These are phyloP conservation scores for Globisporangium irregulare DNA, from an alignment of 352 stramenopile species.

Conservation along the genomic window DNA sequence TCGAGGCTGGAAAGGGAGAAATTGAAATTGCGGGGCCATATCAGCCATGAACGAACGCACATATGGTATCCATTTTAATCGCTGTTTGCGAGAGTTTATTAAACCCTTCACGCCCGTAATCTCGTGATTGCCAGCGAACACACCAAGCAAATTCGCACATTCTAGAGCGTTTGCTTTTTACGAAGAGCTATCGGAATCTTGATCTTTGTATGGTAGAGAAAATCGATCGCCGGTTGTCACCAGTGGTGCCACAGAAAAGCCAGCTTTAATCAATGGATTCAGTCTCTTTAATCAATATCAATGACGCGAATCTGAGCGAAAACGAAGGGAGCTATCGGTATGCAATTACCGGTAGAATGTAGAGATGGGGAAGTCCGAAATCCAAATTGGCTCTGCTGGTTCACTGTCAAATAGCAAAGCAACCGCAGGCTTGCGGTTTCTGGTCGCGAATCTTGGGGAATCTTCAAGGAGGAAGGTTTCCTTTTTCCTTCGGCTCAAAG, in stretches of 20 bases:
- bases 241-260: background rate
- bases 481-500: too few species aligned
- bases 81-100: background rate
- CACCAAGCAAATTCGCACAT: background rate
- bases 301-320: background rate
- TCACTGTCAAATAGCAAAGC: too few species aligned
- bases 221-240: background rate
- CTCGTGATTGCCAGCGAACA: background rate
- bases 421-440: too few species aligned
- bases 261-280: conserved; percentile 5
- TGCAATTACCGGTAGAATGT: background rate
- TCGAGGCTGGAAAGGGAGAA: background rate
- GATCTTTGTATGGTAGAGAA: background rate
- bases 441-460: too few species aligned
- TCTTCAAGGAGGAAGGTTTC: too few species aligned
- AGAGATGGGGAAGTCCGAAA: background rate
- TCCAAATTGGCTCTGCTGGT: too few species aligned
- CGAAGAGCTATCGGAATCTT: background rate
- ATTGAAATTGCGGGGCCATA: background rate
- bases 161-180: background rate
- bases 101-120: background rate
- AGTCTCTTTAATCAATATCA: background rate
- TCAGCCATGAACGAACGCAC: background rate
- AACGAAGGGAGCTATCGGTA: too few species aligned
- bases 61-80: background rate